Conservation (phyloP, 2,329 filamentous ascomycete species). For the Aspergillus candidus region DNA sequence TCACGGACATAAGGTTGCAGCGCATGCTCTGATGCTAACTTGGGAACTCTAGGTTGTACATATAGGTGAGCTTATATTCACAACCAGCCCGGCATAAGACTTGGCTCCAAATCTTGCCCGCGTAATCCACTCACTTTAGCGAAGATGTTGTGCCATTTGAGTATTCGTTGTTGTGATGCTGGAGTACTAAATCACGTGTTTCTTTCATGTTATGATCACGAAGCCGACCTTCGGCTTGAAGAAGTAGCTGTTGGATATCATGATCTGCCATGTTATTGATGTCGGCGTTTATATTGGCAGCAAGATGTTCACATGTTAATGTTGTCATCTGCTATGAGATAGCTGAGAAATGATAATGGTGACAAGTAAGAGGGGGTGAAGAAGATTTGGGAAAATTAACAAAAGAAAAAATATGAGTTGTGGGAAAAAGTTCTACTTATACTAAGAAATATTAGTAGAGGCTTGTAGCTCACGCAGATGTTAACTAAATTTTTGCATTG, state of each 20-base stretch:
- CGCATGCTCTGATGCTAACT: conserved; percentile 42
- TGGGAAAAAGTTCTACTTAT: too few relatives aligned
- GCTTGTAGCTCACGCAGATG: too few relatives aligned
- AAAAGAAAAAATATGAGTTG: too few relatives aligned
- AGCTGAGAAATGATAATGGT: too few relatives aligned
- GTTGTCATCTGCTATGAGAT: conserved; percentile 12
- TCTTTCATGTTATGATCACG: conserved; percentile 18
- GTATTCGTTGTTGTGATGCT: not conserved
- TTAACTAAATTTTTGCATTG: too few relatives aligned
- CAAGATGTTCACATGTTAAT: conserved; percentile 12
- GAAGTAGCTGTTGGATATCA: conserved; percentile 58
- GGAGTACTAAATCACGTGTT: not conserved
- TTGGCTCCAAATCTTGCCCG: too few relatives aligned
- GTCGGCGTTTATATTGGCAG: conserved; percentile 30
- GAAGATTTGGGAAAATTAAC: too few relatives aligned
- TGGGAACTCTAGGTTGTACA: conserved; percentile 41
- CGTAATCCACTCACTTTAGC: conserved; percentile 3
- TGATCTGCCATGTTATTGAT: conserved; percentile 48
- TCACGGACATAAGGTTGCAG: conserved; percentile 51
- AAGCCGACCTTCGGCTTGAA: conserved; percentile 57
- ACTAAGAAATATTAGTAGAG: too few relatives aligned
- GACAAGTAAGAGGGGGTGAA: too few relatives aligned
- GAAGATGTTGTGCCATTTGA: not conserved
- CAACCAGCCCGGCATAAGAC: too few relatives aligned
- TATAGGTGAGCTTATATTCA: not conserved